Base-by-base conservation (phyloP, 192 early-diverging fungal genomes). In the Phlyctochytrium planicorne region DNA sequence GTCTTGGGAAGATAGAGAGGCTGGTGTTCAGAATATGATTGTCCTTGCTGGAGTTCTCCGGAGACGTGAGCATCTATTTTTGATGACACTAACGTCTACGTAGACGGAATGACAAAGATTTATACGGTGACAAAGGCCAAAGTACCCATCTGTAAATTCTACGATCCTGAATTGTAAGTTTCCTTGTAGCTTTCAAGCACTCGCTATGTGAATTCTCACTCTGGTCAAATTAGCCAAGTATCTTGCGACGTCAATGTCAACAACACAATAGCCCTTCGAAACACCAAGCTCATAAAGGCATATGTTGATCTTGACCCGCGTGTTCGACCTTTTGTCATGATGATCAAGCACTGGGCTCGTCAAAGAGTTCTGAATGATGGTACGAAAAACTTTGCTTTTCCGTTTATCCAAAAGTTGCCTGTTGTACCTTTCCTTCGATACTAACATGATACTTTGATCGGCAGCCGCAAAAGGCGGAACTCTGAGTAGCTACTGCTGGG, bases 231-330 rank as follows among this genome's bases (percentile, higher is more conserved):
- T 60, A 16, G 6, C 61, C 60, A 84, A 30, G 66, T 95, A 10
- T 85, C 92, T 1, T 94, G 93, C 63, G 95, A 98, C 71, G 90
- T 95, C 68, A 96, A 96, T 78, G 88, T 98, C 60, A 97, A 97
- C 79, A 97, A 94, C 75, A 87, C 91, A 1, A 68, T 95, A 47
- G 94, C 94, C 14, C 75, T 98, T 50, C 82, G 90, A 71, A 98
- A 98, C 75, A 94, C 96, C 27, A 76, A 80, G 34, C 87, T 97
- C 84, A 89, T 98, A 70, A 87, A 88, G 75, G 90, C 90, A 3
- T 96, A 95, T 84, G 93, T 95, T 3, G 84, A 82, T 3, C 82
- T 94, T 30, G 95, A 97, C 75, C 78, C 88, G 16, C 86, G 95
- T 14, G 93, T 97, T n/a, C 83, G 88, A 33, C 94, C 92, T 0